Evolutionary conservation across 257 asterid genomes (phyloP).

Genomic region (Nicotiana undulata): DNA sequence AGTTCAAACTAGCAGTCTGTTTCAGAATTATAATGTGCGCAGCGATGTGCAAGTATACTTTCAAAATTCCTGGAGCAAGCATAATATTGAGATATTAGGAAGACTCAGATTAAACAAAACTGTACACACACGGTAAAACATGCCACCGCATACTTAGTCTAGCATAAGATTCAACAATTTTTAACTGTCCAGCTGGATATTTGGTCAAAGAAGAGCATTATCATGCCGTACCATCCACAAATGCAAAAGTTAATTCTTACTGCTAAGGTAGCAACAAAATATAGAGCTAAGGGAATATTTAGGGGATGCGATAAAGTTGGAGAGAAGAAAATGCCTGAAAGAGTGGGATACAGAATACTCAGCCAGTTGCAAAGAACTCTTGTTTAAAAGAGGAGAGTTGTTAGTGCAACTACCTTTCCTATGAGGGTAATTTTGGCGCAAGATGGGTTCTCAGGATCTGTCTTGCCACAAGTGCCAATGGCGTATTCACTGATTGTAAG

Average conservation of each 20-base stretch:
- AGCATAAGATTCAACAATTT: neutral
- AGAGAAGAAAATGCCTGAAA: neutral
- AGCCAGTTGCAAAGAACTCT: neutral
- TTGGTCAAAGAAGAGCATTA: neutral
- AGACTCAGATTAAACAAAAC: neutral
- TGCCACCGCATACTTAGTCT: neutral
- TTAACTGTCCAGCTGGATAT: too few species aligned
- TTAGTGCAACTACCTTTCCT: slow-evolving; percentile 55
- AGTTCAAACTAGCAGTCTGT: neutral
- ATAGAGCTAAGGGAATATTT: neutral
- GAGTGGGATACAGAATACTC: neutral
- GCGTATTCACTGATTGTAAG: slow-evolving; percentile 66
- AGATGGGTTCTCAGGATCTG: slow-evolving; percentile 75
- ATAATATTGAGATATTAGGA: neutral
- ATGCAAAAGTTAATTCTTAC: neutral
- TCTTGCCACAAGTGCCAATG: slow-evolving; percentile 65
- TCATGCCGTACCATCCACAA: neutral
- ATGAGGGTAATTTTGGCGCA: slow-evolving; percentile 73
- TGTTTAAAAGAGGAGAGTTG: neutral
- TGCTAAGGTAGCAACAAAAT: neutral
- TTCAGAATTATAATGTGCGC: neutral
- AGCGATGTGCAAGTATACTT: neutral
- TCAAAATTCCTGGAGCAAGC: neutral
- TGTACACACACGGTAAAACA: neutral
- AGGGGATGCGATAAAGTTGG: neutral